Conservation (phyloP, 495 filamentous ascomycete genomes). For the Trypethelium eluteriae region DNA sequence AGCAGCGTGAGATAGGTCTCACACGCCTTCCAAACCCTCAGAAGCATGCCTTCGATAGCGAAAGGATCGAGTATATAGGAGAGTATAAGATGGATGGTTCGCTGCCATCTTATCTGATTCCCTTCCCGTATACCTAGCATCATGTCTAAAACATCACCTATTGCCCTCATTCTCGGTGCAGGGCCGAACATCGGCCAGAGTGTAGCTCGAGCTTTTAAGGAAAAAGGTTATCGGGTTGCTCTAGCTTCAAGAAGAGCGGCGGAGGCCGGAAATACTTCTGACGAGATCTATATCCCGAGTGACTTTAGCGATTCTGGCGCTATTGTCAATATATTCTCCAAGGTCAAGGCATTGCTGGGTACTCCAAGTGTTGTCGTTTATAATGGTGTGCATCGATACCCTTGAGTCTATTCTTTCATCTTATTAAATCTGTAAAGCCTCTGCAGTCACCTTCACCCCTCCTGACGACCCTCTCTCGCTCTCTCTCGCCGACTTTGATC, state of each 20-base stretch:
- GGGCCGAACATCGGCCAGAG: constrained; percentile 36
- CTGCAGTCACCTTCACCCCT: constrained; percentile 27
- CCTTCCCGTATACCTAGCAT: neutral
- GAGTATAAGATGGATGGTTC: neutral
- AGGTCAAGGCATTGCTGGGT: constrained; percentile 28
- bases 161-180: constrained; percentile 38
- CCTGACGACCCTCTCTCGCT: constrained; percentile 35
- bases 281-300: constrained; percentile 33
- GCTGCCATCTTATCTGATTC: neutral
- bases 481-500: constrained; percentile 25
- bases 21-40: neutral
- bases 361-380: constrained; percentile 35
- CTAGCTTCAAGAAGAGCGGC: constrained; percentile 33
- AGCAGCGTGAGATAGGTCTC: neutral
- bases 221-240: constrained; percentile 40
- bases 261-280: constrained; percentile 20
- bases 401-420: neutral
- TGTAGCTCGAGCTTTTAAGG: constrained; percentile 36
- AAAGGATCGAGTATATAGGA: neutral
- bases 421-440: constrained; percentile 18
- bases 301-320: constrained; percentile 38
- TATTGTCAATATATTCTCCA: constrained; percentile 36
- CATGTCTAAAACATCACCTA: neutral
- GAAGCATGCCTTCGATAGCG: neutral
- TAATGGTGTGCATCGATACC: constrained; percentile 23